Base-by-base conservation (phyloP, 306 rosid genomes). In the Medicago lupulina region DNA sequence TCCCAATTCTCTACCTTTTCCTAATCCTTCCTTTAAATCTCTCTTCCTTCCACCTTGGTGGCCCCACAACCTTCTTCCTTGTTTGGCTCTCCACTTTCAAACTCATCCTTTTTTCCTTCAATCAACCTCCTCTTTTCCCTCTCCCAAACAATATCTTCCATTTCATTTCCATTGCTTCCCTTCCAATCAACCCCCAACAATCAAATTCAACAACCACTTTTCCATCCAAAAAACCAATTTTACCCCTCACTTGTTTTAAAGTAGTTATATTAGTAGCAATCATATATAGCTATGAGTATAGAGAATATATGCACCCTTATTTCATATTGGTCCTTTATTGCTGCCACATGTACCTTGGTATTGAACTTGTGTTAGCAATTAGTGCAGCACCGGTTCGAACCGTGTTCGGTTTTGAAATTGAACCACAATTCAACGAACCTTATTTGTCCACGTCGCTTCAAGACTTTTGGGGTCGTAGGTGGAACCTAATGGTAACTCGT, bases 401-500 rank as follows among this genome's bases (percentile, higher is more conserved):
- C 75, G 0, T 80, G 0, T 80, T 82, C 0, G 87, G 87, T 3
- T 80, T 82, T 5, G 83, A 87, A 60, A 60, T 93, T 0, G 92
- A 89, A 40, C 91, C 87, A 0, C 97, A 86, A n/a, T 95, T 82
- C 79, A n/a, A 90, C 14, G 86, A 92, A 62, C 97, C 97, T 0
- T 88, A 88, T 50, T 83, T 89, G 3, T 13, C 81, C 13, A 85
- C 93, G 0, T 92, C 98, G 0, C 91, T 95, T 7, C 97, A 86
- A 57, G 93, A 95, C 62, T 95, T 95, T 7, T 95, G 97, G 97
- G 92, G 97, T 9, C 89, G 80, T 2, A 74, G 97, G 47, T 95
- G 93, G 98, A 95, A 95, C 49, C 96, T 90, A 41, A 84, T 85
- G 91, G 93, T 89, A 38, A 57, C 97, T 0, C 58, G 76, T 74